These are phyloP conservation scores for Plantago major DNA, from an alignment of 257 asterid species.

Conservation along the genomic window DNA sequence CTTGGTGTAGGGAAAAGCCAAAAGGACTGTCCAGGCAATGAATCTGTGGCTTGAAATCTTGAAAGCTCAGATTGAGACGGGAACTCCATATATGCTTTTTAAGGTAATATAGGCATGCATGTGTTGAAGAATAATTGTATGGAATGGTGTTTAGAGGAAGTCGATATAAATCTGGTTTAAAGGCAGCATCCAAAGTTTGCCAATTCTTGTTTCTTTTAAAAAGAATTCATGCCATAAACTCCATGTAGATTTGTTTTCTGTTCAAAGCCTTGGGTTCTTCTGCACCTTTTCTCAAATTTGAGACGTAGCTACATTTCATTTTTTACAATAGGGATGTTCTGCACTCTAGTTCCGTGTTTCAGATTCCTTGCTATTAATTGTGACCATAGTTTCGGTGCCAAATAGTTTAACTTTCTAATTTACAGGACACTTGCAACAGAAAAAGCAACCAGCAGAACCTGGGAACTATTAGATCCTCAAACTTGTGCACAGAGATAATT, in stretches of 20 bases:
- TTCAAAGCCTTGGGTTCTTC: no score
- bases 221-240: no score
- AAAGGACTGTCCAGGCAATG: slow-evolving; percentile 50
- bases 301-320: no score
- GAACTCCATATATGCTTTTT: slow-evolving; percentile 44
- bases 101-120: slow-evolving; percentile 35
- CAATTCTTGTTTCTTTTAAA: no score
- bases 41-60: slow-evolving; percentile 49
- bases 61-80: slow-evolving; percentile 55
- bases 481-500: slow-evolving; percentile 87
- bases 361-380: no score
- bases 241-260: no score
- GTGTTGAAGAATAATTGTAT: background rate
- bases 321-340: no score
- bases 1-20: slow-evolving; percentile 48
- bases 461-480: slow-evolving; percentile 88
- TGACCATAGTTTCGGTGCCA: background rate
- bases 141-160: no score
- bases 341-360: no score
- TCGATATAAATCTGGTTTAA: no score
- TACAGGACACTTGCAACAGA: slow-evolving; percentile 83
- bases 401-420: background rate
- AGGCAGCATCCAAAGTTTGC: no score
- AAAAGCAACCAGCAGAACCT: slow-evolving; percentile 97
- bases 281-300: no score